Evolutionary conservation across 2,329 filamentous ascomycete genomes (phyloP).

Genomic region (Cercospora zeina): DNA sequence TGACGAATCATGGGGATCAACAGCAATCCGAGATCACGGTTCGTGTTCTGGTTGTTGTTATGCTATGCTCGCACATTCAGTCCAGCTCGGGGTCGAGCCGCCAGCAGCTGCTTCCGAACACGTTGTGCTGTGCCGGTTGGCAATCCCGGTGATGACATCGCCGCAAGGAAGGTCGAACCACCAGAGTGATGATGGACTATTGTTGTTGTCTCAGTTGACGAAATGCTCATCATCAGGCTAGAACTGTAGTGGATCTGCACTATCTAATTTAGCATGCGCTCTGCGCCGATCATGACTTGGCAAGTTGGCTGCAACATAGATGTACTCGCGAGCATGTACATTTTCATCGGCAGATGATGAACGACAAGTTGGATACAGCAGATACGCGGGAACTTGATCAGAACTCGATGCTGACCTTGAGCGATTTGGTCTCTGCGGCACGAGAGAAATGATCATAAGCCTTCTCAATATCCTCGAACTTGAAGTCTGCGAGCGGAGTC

Average conservation of each 20-base stretch:
- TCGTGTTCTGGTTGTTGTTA: neutral
- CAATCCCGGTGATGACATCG: neutral
- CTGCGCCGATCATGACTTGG: neutral
- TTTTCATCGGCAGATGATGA: neutral
- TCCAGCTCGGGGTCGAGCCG: neutral
- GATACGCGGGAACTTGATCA: neutral
- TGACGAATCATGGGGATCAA: neutral
- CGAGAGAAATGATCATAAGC: conserved; percentile 34
- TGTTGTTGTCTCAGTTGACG: neutral
- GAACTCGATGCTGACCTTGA: conserved; percentile 36
- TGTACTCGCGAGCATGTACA: neutral
- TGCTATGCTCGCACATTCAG: neutral
- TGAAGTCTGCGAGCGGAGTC: conserved; percentile 31
- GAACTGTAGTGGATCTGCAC: neutral
- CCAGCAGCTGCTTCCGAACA: neutral
- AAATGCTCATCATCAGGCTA: neutral
- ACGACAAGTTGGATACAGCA: neutral
- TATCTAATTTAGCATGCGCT: neutral
- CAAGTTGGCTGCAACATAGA: neutral
- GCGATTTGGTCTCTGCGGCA: conserved; percentile 32
- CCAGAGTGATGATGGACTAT: too few species aligned
- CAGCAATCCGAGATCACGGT: neutral
- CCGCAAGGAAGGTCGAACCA: neutral
- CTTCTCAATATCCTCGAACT: conserved; percentile 33
- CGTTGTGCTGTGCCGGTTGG: neutral